Percentiles rank a stretch among this genome's conserved stretches.
Conservation (phyloP, 768 basidiomycete species). For the Tephrocybe sp. region DNA sequence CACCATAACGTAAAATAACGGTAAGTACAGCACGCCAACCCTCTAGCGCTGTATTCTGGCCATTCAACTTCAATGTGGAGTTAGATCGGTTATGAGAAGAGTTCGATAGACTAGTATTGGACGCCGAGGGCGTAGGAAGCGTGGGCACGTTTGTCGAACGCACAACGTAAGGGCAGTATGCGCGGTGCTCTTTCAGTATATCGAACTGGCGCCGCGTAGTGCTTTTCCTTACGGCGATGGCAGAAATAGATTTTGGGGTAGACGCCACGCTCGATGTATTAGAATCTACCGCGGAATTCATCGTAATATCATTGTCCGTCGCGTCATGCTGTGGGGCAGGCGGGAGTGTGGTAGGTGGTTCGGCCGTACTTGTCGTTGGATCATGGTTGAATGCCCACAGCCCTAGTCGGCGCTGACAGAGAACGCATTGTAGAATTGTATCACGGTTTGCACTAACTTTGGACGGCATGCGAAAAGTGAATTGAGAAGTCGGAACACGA, state of each 20-base stretch:
- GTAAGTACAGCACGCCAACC: constrained; percentile 82
- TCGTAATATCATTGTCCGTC: neutral
- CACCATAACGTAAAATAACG: constrained; percentile 63
- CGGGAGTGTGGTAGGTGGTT: neutral
- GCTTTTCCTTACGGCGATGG: constrained; percentile 26
- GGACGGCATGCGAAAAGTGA: constrained; percentile 24
- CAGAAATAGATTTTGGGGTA: constrained; percentile 10
- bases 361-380: constrained; percentile 6
- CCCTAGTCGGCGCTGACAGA: constrained; percentile 79
- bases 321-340: constrained; percentile 1
- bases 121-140: constrained; percentile 35
- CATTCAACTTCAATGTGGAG: constrained; percentile 28
- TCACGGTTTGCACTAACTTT: constrained; percentile 35
- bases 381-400: constrained; percentile 64
- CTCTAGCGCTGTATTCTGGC: constrained; percentile 41
- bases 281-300: constrained; percentile 11
- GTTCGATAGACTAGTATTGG: constrained; percentile 15
- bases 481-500: constrained; percentile 18
- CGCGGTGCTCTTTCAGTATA: constrained; percentile 76
- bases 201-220: constrained; percentile 57
- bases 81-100: constrained; percentile 21
- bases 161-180: constrained; percentile 83
- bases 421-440: constrained; percentile 56
- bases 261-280: constrained; percentile 12
- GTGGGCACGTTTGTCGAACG: constrained; percentile 65